Base-by-base conservation (phyloP, 2,329 filamentous ascomycete species). In the Leptosphaerulina australis region DNA sequence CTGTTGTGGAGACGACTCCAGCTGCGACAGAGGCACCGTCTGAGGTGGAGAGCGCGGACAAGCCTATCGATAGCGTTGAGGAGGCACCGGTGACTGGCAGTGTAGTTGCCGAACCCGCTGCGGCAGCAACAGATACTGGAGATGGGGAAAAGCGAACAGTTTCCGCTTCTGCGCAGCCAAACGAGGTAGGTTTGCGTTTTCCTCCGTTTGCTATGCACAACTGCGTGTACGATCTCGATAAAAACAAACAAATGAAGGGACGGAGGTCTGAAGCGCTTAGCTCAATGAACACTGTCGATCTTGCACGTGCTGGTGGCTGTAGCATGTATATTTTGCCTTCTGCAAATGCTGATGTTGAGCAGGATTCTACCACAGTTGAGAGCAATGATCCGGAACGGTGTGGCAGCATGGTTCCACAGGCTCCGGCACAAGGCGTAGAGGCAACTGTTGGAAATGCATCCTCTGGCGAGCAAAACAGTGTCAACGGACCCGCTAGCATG, bases 1-100 rank as follows among this genome's bases (percentile, higher is more conserved):
- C 67, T 11, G 57, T 56, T 30, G 59, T 54, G 17, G 65, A 66
- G 18, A 47, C 44, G 8, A 59, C 55, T 26, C 47, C 59, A 18
- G 59, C 52, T 30, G 51, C 62, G 17, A 44, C 57, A 12, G 70
- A 66, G 18, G 58, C 52, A 20, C 59, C 60, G 40, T 50, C 56
- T 22, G 44, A 50, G n/a, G 50, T 28, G 24, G 61, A 66, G 11
- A 41, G 55, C 30, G 44, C 59, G 34, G 67, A 70, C 17, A 63
- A 63, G 38, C 61, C 62, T n/a, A 51, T 66, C 24, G 63, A 68
- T 39, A 69, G 63, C 25, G 52, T 70, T 24, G 68, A 70, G 54
- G 58, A 56, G n/a, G 25, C 43, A n/a, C 21, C 46, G 14, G 58
- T 53, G 34, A 34, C 55, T 31, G 58, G 56, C 22, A 48, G 48